A percentile compares a stretch with the other conserved stretches of the same genome.
phyloP scores from a whole-genome alignment of 148 eudicot species.

The Pharnaceum exiguum region DNA sequence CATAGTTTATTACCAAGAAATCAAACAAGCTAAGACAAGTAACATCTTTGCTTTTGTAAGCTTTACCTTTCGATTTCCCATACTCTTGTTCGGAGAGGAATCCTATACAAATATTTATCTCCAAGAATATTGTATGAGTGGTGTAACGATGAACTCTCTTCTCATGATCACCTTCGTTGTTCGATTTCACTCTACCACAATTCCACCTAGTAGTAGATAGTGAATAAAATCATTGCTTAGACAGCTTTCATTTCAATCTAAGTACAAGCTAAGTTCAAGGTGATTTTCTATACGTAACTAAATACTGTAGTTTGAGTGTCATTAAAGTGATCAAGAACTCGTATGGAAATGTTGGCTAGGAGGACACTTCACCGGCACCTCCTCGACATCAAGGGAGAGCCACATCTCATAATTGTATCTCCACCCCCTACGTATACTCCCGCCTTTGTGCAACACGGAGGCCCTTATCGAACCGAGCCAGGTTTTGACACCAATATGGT shows the following conservation, averaged over 20 bases:
- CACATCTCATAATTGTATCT: neutral
- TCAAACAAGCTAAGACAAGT: neutral
- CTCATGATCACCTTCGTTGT: neutral
- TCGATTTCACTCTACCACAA: neutral
- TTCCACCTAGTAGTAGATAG: no score
- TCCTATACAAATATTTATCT: no score
- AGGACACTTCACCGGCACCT: conserved; percentile 1
- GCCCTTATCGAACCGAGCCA: conserved; percentile 13
- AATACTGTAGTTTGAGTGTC: no score
- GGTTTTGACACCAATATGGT: conserved; percentile 51
- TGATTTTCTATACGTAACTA: no score
- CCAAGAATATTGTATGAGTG: no score
- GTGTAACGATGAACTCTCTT: no score
- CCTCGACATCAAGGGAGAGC: neutral
- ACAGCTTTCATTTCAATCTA: no score
- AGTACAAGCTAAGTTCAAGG: no score
- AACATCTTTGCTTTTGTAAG: neutral
- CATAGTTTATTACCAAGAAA: neutral
- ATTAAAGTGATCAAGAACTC: no score
- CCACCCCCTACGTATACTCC: neutral
- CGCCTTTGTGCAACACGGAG: neutral
- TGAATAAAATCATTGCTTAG: no score
- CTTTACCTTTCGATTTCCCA: no score
- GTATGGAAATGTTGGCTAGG: conserved; percentile 7
- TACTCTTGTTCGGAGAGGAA: no score